Conservation (phyloP, 441 rosid species). For the Corymbia calophylla region DNA sequence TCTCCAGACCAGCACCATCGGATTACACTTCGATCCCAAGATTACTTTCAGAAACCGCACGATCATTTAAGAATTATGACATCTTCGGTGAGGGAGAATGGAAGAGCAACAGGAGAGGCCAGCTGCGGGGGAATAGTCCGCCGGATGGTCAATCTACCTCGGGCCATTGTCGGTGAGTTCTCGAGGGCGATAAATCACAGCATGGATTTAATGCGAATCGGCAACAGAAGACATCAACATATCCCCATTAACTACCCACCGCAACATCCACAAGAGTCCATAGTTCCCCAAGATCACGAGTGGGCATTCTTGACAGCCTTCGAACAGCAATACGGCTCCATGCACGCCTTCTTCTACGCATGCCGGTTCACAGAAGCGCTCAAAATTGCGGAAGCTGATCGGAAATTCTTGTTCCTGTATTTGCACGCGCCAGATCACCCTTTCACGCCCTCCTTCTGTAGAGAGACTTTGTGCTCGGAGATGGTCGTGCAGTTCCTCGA, state of each 20-base stretch:
- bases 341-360: slow-evolving; percentile 33
- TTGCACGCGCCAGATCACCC: slow-evolving; percentile 49
- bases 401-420: slow-evolving; percentile 53
- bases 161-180: slow-evolving; percentile 33
- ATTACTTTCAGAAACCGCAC: neutral
- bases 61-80: slow-evolving; percentile 13
- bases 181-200: slow-evolving; percentile 34
- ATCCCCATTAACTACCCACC: slow-evolving; percentile 10
- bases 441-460: slow-evolving; percentile 49
- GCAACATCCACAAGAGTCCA: slow-evolving; percentile 18
- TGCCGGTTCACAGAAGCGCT: slow-evolving; percentile 12
- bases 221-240: slow-evolving; percentile 23
- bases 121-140: slow-evolving; percentile 31
- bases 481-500: slow-evolving; percentile 46
- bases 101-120: slow-evolving; percentile 20
- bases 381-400: slow-evolving; percentile 45
- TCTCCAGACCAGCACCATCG: neutral
- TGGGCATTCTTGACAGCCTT: slow-evolving; percentile 32
- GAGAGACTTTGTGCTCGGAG: slow-evolving; percentile 44
- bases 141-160: slow-evolving; percentile 45
- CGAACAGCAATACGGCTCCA: slow-evolving; percentile 42
- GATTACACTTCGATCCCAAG: neutral
- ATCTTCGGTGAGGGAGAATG: slow-evolving; percentile 11
- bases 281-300: slow-evolving; percentile 22
- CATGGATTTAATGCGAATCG: slow-evolving; percentile 12